phyloP scores from a whole-genome alignment of 1,139 yeast species.

The Saccharomyces pastorianus region DNA sequence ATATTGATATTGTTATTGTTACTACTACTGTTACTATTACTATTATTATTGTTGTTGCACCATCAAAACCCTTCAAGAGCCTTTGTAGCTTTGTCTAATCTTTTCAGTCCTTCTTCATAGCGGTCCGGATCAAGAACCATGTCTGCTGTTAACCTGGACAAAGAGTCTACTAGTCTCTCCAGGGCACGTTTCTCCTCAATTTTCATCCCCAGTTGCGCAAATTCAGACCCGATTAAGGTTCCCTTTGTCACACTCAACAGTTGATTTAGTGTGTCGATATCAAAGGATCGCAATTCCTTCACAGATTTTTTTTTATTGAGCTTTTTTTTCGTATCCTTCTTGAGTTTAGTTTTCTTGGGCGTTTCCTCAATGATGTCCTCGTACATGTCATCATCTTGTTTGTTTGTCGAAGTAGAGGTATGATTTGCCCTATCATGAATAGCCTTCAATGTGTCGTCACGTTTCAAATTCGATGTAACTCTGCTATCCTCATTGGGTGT shows the following conservation, averaged over 20 bases:
- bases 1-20: background rate
- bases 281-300: conserved; percentile 42
- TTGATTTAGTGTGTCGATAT: conserved; percentile 50
- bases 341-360: conserved; percentile 4
- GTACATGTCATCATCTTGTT: conserved; percentile 10
- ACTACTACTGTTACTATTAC: background rate
- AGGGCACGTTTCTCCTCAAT: conserved; percentile 68
- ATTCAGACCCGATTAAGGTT: conserved; percentile 40
- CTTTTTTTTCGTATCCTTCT: conserved; percentile 3
- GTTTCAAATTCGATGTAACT: conserved; percentile 3
- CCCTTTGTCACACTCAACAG: conserved; percentile 57
- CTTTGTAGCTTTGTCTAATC: conserved; percentile 71
- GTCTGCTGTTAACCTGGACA: conserved; percentile 78
- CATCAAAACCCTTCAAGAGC: conserved; percentile 70
- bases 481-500: conserved; percentile 9
- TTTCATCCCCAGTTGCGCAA: conserved; percentile 66
- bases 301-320: conserved; percentile 7
- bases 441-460: background rate
- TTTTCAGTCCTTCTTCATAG: conserved; percentile 68
- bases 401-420: background rate
- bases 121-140: conserved; percentile 78
- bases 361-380: conserved; percentile 11
- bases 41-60: background rate
- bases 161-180: conserved; percentile 77
- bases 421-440: background rate